Conservation (phyloP, 106 monocot species). For the Agapanthus africanus region DNA sequence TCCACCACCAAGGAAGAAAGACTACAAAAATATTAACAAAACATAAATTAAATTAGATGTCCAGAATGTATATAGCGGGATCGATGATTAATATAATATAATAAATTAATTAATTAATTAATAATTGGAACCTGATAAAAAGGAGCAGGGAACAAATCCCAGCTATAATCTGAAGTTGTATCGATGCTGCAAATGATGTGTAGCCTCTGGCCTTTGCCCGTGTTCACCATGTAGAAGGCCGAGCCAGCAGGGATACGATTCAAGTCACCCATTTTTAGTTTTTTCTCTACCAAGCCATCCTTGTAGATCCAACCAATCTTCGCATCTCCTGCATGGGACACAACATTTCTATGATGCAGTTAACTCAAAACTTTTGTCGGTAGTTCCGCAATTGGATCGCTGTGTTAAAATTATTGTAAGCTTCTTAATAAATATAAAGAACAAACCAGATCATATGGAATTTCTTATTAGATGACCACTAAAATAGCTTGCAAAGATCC, state of each 20-base stretch:
- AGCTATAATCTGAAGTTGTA: background rate
- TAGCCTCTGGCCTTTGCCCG: constrained; percentile 54
- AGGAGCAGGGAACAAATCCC: background rate
- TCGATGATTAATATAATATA: no score
- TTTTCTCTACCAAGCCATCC: constrained; percentile 58
- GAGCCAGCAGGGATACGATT: constrained; percentile 64
- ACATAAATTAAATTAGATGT: background rate
- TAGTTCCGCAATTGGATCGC: no score
- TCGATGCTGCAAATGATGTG: constrained; percentile 70
- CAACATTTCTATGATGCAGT: no score
- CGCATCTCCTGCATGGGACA: constrained; percentile 43
- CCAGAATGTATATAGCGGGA: no score
- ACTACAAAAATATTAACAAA: constrained; percentile 12
- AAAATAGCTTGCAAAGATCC: no score
- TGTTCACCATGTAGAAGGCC: constrained; percentile 80
- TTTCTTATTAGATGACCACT: no score
- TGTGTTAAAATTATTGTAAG: no score
- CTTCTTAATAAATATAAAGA: no score
- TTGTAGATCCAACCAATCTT: constrained; percentile 71
- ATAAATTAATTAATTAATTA: background rate
- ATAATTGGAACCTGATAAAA: constrained; percentile 4
- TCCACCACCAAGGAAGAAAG: constrained; percentile 78
- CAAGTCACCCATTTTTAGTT: constrained; percentile 70
- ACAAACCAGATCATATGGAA: no score
- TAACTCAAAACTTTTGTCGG: no score